A percentile compares a stretch with the other conserved stretches of the same genome.
These are phyloP conservation scores for Penicillium sp. DNA, from an alignment of 2,329 filamentous ascomycete species.

Conservation along the genomic window DNA sequence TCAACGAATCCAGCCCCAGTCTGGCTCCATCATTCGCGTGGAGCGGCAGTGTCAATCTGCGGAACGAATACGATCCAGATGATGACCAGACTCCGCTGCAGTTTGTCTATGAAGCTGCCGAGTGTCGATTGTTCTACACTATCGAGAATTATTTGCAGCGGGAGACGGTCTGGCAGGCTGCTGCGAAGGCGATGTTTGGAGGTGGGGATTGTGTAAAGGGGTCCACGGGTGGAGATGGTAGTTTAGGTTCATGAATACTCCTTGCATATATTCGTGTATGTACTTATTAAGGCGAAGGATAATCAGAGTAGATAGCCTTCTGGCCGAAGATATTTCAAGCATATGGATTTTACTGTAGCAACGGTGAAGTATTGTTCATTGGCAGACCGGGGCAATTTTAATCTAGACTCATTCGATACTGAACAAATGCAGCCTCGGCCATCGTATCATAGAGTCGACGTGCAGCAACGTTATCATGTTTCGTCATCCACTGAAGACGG, in stretches of 20 bases:
- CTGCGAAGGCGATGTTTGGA: constrained; percentile 28
- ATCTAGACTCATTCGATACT: not conserved
- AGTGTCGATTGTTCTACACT: constrained; percentile 62
- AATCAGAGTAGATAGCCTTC: not conserved
- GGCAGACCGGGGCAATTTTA: not conserved
- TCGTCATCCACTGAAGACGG: not conserved
- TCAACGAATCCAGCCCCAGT: constrained; percentile 18
- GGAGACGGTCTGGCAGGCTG: constrained; percentile 53
- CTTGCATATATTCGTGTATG: not conserved
- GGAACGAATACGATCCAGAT: constrained; percentile 46
- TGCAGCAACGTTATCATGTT: not conserved
- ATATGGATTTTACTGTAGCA: too few species aligned
- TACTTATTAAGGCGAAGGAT: not conserved
- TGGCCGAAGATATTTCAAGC: too few species aligned
- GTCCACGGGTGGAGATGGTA: constrained; percentile 23
- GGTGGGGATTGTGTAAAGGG: constrained; percentile 20
- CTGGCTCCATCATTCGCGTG: constrained; percentile 12
- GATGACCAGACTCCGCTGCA: constrained; percentile 53
- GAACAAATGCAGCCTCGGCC: not conserved
- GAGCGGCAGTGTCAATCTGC: constrained; percentile 44
- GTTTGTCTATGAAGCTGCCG: constrained; percentile 60
- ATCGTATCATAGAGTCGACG: not conserved
- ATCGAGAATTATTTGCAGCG: constrained; percentile 53
- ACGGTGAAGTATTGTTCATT: not conserved
- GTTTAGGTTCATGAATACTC: constrained; percentile 15